Conservation (phyloP, 768 basidiomycete genomes). For the Lentinula guzmanii region DNA sequence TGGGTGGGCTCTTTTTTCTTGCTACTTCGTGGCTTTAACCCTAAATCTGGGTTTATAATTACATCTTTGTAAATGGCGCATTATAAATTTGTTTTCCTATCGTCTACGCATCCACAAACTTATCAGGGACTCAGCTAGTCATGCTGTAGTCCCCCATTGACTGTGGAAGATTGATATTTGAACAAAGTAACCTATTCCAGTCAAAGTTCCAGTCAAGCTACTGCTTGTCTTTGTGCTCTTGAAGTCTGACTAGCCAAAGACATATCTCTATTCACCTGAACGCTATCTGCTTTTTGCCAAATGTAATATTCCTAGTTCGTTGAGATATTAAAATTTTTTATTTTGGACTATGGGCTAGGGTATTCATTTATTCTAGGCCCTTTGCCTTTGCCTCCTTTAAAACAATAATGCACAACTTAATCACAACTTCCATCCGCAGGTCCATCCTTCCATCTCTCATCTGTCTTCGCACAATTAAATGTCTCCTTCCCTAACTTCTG, state of each 20-base stretch:
- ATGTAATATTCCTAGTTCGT: too few species aligned
- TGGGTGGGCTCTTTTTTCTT: slow-evolving; percentile 8
- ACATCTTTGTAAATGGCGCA: background rate
- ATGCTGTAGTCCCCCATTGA: background rate
- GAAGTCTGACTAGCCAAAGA: too few species aligned
- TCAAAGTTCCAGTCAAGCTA: too few species aligned
- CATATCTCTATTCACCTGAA: too few species aligned
- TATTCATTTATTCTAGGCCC: too few species aligned
- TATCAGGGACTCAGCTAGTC: background rate
- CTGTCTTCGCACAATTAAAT: slow-evolving; percentile 80
- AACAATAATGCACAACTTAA: slow-evolving; percentile 23
- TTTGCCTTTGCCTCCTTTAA: too few species aligned
- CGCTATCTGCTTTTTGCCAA: too few species aligned
- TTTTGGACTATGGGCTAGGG: too few species aligned
- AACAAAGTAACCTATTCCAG: too few species aligned
- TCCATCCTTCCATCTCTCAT: slow-evolving; percentile 92
- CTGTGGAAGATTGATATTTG: background rate
- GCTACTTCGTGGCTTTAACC: background rate
- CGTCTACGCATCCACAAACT: background rate
- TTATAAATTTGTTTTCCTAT: background rate
- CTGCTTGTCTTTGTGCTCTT: too few species aligned
- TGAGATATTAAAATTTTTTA: too few species aligned
- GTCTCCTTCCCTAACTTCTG: slow-evolving; percentile 72
- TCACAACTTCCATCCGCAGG: slow-evolving; percentile 86
- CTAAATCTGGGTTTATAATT: background rate